A percentile compares a stretch with the other conserved stretches of the same genome.
Conservation (phyloP, 331 rosid genomes). For the Cydonia oblonga region DNA sequence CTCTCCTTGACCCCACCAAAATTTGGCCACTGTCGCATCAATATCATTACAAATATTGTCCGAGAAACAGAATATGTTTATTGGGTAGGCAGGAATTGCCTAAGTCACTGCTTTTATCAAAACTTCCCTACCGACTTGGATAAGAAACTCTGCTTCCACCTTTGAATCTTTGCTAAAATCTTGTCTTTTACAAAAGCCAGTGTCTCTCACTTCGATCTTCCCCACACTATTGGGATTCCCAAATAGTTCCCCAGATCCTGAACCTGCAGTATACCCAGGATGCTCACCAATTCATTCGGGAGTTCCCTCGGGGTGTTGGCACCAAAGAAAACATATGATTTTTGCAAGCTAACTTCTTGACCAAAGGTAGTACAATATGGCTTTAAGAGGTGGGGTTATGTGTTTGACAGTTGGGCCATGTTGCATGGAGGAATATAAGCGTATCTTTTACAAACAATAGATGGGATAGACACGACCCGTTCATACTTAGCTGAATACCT, state of each 20-base stretch:
- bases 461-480: not conserved
- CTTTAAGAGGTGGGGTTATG: not conserved
- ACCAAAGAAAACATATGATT: not conserved
- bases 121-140: not conserved
- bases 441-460: not conserved
- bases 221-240: not conserved
- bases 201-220: too few species aligned
- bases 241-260: rapidly evolving
- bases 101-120: not conserved
- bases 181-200: too few species aligned
- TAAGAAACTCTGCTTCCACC: too few species aligned
- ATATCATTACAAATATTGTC: not conserved
- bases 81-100: not conserved
- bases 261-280: rapidly evolving
- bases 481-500: too few species aligned
- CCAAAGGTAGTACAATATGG: rapidly evolving
- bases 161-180: too few species aligned
- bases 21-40: not conserved
- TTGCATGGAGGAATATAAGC: not conserved
- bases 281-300: rapidly evolving
- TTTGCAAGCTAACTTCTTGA: not conserved
- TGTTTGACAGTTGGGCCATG: not conserved
- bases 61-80: not conserved
- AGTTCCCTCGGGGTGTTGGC: rapidly evolving
- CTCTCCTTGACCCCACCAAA: not conserved